Evolutionary conservation across 1,284 basidiomycete genomes (phyloP).

Genomic region (Gastroboletus turbinatus): DNA sequence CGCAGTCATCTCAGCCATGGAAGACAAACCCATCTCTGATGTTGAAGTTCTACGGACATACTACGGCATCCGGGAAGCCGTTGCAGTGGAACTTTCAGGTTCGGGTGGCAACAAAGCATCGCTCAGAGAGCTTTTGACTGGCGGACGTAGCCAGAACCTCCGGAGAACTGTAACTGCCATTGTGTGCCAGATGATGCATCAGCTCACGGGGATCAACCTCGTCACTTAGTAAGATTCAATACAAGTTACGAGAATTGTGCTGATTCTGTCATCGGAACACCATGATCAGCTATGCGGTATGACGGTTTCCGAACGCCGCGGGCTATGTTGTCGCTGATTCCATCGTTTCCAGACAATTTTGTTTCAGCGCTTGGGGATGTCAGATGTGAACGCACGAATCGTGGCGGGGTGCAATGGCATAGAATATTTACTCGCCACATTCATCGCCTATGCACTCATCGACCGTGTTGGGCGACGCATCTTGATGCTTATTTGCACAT

Average conservation of each 20-base stretch:
- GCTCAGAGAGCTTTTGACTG: neutral
- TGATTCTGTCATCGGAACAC: neutral
- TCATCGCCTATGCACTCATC: neutral
- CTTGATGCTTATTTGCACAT: slow-evolving; percentile 23
- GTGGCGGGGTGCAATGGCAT: slow-evolving; percentile 66
- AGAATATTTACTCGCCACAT: slow-evolving; percentile 34
- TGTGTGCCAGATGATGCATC: slow-evolving; percentile 39
- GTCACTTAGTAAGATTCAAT: slow-evolving; percentile 50
- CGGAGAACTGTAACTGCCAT: slow-evolving; percentile 44
- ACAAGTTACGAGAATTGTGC: neutral
- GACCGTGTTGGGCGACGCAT: slow-evolving; percentile 26
- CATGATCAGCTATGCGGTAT: slow-evolving; percentile 28
- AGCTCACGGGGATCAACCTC: slow-evolving; percentile 54
- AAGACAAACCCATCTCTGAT: slow-evolving; percentile 49
- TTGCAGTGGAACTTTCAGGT: slow-evolving; percentile 35
- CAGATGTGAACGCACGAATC: slow-evolving; percentile 58
- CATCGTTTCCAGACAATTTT: slow-evolving; percentile 43
- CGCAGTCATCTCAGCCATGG: slow-evolving; percentile 60
- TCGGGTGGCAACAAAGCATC: slow-evolving; percentile 34
- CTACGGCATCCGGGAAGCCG: slow-evolving; percentile 50
- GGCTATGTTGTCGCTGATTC: neutral
- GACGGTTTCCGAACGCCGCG: slow-evolving; percentile 1
- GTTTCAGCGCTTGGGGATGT: slow-evolving; percentile 50
- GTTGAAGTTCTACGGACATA: slow-evolving; percentile 47
- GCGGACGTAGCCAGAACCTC: slow-evolving; percentile 52